These are phyloP conservation scores for Trichoderma orchidacearum DNA, from an alignment of 495 filamentous ascomycete species.

Conservation along the genomic window DNA sequence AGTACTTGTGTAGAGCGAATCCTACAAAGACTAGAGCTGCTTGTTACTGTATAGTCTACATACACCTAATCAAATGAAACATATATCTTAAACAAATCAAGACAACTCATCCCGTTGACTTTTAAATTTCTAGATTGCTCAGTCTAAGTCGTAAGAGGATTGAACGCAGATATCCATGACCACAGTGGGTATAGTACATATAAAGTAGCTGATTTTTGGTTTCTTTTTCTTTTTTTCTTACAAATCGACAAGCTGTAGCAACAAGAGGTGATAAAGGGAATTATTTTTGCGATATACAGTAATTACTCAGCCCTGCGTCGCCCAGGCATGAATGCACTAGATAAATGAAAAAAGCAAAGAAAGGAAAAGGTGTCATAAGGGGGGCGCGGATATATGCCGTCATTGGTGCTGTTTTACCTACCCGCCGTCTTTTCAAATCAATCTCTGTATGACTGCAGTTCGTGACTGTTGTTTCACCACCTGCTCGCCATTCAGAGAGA, in stretches of 20 bases:
- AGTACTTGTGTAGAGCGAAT: no score
- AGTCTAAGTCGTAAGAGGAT: not conserved
- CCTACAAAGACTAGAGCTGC: no score
- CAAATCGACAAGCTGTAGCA: not conserved
- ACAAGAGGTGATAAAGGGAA: not conserved
- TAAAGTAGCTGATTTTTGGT: no score
- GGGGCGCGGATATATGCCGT: not conserved
- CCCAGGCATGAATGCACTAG: not conserved
- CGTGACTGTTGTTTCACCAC: no score
- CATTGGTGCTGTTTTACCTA: not conserved
- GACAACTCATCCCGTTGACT: not conserved
- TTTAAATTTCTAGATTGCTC: not conserved
- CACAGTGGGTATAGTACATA: not conserved
- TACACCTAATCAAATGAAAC: no score
- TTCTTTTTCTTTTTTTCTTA: not conserved
- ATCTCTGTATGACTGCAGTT: not conserved
- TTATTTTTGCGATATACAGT: not conserved
- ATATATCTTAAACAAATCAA: not conserved
- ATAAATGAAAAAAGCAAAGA: not conserved
- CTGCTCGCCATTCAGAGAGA: no score
- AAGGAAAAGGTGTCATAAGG: not conserved
- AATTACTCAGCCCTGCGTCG: not conserved
- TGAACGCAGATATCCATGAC: not conserved
- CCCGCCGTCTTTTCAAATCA: not conserved
- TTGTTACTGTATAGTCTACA: no score